Base-by-base conservation (phyloP, 192 early-diverging fungal species). In the Podila epigama region DNA sequence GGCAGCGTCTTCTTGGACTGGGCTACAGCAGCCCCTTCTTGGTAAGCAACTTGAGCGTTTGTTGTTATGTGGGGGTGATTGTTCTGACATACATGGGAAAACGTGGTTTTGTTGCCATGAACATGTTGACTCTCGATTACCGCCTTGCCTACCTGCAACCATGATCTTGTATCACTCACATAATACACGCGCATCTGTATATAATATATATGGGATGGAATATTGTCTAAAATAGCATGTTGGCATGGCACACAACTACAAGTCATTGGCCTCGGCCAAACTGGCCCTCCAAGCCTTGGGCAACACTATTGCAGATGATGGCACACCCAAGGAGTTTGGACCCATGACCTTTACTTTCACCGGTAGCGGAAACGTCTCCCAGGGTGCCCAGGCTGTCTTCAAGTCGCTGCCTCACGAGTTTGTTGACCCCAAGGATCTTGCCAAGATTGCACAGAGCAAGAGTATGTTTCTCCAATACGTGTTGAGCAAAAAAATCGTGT, bases 1-100 rank as follows among this genome's bases (percentile, higher is more conserved):
- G 97, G 5, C 92, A 94, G 67, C 85, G 96, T 13, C 80, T 99
- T 55, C 87, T 99, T 28, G 95, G 94, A 4, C 73, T 92, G 6
- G 97, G 96, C 3, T 95, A 96, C 79, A 95, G 93, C 71, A 96
- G 92, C 51, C 96, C 97, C n/a, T 97, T 99, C 71, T 84, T 97
- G 82, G 89, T 90, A 88, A 62, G 80, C 40, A 37, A 35, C 25
- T n/a, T 51, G 29, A 8, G 28, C 27, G 15, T 28, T 27, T 25
- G 22, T 37, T 25, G 29, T 25, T 25, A 25, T 10, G 10, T 1
- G 33, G 25, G 32, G 20, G 8, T 3, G 13, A 16, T 35, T 35
- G 50, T 20, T 27, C 3, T 42, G 41, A 1, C 12, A 42, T 16
- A n/a, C 41, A 1, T 42, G 3, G n/a, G n/a, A 1, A 42, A 3